phyloP scores from a whole-genome alignment of 345 rosid genomes.

The Populus ilicifolia region DNA sequence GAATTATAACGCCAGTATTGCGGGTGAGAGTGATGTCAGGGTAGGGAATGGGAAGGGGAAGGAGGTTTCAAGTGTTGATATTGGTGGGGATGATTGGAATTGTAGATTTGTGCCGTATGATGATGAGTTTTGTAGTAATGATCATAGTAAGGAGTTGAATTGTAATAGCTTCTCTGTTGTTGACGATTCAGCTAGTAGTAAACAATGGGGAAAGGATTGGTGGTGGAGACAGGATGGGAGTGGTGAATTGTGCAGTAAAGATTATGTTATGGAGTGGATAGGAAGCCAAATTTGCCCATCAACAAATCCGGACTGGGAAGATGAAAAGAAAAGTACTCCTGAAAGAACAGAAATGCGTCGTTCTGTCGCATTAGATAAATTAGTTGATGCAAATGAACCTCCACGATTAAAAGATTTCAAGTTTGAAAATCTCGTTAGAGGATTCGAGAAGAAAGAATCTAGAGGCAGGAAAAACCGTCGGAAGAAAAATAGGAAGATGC shows the following conservation, averaged over 20 bases:
- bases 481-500: constrained; percentile 73
- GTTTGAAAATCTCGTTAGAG: constrained; percentile 39
- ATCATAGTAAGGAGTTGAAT: constrained; percentile 53
- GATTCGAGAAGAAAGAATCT: constrained; percentile 42
- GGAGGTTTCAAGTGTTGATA: constrained; percentile 51
- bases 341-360: constrained; percentile 40
- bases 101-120: constrained; percentile 54
- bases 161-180: constrained; percentile 36
- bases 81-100: constrained; percentile 56
- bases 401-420: constrained; percentile 29
- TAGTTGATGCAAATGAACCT: constrained; percentile 42
- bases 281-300: constrained; percentile 86
- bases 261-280: constrained; percentile 96
- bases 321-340: constrained; percentile 50
- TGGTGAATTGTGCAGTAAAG: constrained; percentile 87
- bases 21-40: constrained; percentile 37
- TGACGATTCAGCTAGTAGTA: constrained; percentile 40
- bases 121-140: constrained; percentile 42
- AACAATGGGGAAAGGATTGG: constrained; percentile 99
- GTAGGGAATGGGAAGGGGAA: constrained; percentile 53
- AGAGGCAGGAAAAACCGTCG: constrained; percentile 38
- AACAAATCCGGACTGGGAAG: constrained; percentile 74
- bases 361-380: constrained; percentile 39
- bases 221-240: constrained; percentile 99
- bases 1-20: constrained; percentile 40